Base-by-base conservation (phyloP, 148 eudicot species). In the Drosera capensis region DNA sequence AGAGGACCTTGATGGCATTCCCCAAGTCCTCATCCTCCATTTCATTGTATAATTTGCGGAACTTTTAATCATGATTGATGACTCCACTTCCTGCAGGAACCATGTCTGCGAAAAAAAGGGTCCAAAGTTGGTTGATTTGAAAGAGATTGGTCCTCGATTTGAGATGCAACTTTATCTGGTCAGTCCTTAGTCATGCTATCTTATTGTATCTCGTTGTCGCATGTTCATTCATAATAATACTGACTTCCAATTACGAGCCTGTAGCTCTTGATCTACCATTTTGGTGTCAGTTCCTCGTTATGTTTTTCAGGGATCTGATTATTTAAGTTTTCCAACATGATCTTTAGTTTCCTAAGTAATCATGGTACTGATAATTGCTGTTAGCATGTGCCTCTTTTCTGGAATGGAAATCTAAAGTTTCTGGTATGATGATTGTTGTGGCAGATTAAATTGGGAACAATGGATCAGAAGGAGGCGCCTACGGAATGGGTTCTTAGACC, bases 111-210 rank as follows among this genome's bases (percentile, higher is more conserved):
- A 84, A 62, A 78, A 80, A 62, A 80, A 60, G 22, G 97, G 97
- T 55, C 77, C 97, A 25, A 78, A 80, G 53, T 90, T 93, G 23
- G 45, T 84, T 56, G 93, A 80, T 35, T 59, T 84, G 57, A 84
- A 88, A 67, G 97, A 88, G 68, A 67, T 88, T 49, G 97, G 97
- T 49, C 97, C 97, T 58, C 94, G 97, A 36, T 88, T 88, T 57
- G 97, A 88, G 66, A 46, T 88, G 60, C 58, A 72, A 58, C 63
- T 78, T 23, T 88, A 80, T 69, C 73, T 70, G 94, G 97, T 80
- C 52, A 57, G 29, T 36, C 40, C 52, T 39, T 4, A 16, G 0
- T 39, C 0, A 12, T 16, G 16, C 6, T 5, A 5, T 39, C 0
- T 13, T 39, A 5, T 39, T 39, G 42, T 5, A 14, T 16, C 6